Evolutionary conservation across 148 eudicot species (phyloP).

Genomic region (Vaccinium macrocarpon): DNA sequence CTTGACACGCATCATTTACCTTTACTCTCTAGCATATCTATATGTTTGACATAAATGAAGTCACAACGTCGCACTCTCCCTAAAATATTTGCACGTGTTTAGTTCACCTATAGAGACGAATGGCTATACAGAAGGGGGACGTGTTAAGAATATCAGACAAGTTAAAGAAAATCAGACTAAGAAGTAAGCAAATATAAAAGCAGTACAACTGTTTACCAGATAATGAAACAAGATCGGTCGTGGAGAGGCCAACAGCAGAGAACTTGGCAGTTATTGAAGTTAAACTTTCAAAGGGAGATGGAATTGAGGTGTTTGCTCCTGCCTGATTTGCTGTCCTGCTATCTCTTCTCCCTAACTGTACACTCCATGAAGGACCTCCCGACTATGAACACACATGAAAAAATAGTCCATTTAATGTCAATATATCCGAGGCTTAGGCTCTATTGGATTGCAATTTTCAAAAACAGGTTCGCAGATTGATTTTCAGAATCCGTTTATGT

Average conservation of each 20-base stretch:
- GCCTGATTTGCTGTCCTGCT: slow-evolving; percentile 29
- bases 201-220: slow-evolving; percentile 23
- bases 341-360: slow-evolving; percentile 34
- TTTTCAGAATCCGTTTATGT: not conserved
- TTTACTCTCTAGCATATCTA: not conserved
- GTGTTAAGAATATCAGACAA: not conserved
- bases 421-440: not conserved
- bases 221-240: slow-evolving; percentile 29
- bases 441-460: not conserved
- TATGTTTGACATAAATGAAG: no score
- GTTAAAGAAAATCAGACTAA: not conserved
- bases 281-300: slow-evolving; percentile 21
- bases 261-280: slow-evolving; percentile 20
- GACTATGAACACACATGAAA: slow-evolving; percentile 8
- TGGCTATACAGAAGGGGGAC: not conserved
- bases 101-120: no score
- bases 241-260: slow-evolving; percentile 21
- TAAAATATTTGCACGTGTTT: no score
- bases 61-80: no score
- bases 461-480: not conserved
- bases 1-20: not conserved
- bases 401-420: not conserved
- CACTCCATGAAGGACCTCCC: slow-evolving; percentile 38
- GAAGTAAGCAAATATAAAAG: not conserved
- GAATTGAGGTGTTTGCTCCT: slow-evolving; percentile 26